Evolutionary conservation across 345 rosid species (phyloP).

Genomic region (Salix brachista): DNA sequence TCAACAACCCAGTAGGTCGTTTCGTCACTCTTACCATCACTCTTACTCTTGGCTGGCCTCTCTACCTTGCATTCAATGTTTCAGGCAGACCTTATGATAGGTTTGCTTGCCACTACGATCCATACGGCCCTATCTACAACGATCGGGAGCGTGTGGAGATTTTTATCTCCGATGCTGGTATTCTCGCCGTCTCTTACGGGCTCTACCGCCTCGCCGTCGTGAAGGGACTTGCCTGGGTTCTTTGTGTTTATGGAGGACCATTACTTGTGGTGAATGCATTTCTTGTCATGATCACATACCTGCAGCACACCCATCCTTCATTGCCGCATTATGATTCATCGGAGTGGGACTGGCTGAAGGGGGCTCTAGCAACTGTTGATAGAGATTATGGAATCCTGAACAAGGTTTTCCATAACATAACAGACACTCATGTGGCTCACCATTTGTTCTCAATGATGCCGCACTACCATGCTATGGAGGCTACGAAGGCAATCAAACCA

Average conservation of each 20-base stretch:
- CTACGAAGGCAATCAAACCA: conserved; percentile 21
- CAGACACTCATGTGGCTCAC: conserved; percentile 36
- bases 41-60: conserved; percentile 31
- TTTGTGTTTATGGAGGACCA: conserved; percentile 25
- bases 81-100: conserved; percentile 32
- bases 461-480: conserved; percentile 37
- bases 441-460: conserved; percentile 34
- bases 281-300: conserved; percentile 23
- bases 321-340: conserved; percentile 29
- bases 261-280: conserved; percentile 25
- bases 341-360: conserved; percentile 36
- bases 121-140: conserved; percentile 21
- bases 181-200: conserved; percentile 17
- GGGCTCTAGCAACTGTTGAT: conserved; percentile 32
- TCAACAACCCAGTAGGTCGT: conserved; percentile 30
- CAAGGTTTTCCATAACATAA: conserved; percentile 33
- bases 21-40: conserved; percentile 13
- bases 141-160: conserved; percentile 22
- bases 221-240: conserved; percentile 23
- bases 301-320: conserved; percentile 34
- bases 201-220: conserved; percentile 17
- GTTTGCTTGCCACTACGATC: conserved; percentile 32
- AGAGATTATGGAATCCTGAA: conserved; percentile 34
- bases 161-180: conserved; percentile 21
- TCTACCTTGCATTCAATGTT: conserved; percentile 28